Conservation (phyloP, 176 grass and related monocot genomes). For the Puya raimondii region DNA sequence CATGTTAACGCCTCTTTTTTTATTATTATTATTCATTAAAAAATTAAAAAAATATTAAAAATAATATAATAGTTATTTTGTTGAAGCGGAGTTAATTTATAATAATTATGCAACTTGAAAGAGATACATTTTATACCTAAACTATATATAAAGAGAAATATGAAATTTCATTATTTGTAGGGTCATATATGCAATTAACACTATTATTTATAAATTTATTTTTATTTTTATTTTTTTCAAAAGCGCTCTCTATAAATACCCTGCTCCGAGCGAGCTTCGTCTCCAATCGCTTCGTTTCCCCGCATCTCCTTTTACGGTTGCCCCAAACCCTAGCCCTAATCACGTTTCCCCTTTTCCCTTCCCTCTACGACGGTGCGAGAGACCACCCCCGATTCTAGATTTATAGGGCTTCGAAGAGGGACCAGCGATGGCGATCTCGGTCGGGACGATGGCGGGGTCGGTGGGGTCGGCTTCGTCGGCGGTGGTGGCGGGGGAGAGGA, state of each 20-base stretch:
- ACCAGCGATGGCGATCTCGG: not conserved
- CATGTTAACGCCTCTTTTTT: not conserved
- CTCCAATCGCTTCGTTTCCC: too few species aligned
- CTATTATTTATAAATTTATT: too few species aligned
- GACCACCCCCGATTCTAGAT: not conserved
- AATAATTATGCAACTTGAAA: too few species aligned
- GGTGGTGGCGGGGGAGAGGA: not conserved
- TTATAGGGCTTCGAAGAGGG: not conserved
- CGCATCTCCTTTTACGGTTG: too few species aligned
- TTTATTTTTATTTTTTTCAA: too few species aligned
- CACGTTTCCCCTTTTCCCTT: not conserved
- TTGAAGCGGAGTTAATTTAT: not conserved
- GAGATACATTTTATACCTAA: too few species aligned
- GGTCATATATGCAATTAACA: too few species aligned
- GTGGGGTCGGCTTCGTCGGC: not conserved
- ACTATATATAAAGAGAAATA: too few species aligned
- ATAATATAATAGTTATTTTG: not conserved
- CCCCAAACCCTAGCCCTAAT: not conserved
- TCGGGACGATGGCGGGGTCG: conserved; percentile 1
- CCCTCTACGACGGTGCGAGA: too few species aligned
- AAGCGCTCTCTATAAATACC: too few species aligned
- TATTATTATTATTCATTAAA: not conserved
- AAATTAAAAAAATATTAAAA: not conserved
- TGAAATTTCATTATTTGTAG: too few species aligned
- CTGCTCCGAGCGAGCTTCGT: too few species aligned